These are phyloP conservation scores for Elaeis guineensis DNA, from an alignment of 176 grass and related monocot species.

Conservation along the genomic window DNA sequence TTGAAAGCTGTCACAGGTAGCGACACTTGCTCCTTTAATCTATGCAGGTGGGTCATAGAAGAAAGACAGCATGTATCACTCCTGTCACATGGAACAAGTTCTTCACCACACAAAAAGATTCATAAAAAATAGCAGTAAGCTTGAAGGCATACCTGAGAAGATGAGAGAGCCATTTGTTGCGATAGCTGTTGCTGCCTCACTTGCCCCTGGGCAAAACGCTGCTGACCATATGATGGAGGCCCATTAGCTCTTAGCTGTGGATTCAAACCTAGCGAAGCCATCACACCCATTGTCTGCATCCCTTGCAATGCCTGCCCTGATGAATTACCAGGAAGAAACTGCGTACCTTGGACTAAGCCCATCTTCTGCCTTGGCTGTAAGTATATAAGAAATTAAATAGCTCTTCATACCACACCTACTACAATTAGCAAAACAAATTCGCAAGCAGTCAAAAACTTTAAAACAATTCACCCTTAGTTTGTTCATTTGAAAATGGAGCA, in stretches of 20 bases:
- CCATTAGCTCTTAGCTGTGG: conserved; percentile 79
- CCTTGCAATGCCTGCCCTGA: conserved; percentile 67
- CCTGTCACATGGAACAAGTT: no score
- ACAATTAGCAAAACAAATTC: no score
- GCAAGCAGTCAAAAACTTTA: no score
- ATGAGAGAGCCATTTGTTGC: conserved; percentile 51
- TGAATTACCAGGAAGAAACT: conserved; percentile 45
- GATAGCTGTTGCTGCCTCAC: conserved; percentile 62
- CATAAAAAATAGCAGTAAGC: not conserved
- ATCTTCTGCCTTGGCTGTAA: conserved; percentile 93
- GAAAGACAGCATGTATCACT: no score
- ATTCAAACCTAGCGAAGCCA: conserved; percentile 59
- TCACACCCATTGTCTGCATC: conserved; percentile 88
- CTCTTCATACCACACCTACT: no score
- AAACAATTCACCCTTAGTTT: no score
- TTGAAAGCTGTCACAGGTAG: no score
- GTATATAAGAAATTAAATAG: not conserved
- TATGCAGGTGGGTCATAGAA: no score
- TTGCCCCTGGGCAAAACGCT: conserved; percentile 64
- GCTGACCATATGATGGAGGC: conserved; percentile 57
- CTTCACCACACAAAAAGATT: no score
- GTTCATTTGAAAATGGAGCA: no score
- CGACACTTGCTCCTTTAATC: no score
- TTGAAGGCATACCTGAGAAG: conserved; percentile 53
- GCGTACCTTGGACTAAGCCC: conserved; percentile 63